These are phyloP conservation scores for Grigorovia jiainica DNA, from an alignment of 805 yeast genomes.

Conservation along the genomic window DNA sequence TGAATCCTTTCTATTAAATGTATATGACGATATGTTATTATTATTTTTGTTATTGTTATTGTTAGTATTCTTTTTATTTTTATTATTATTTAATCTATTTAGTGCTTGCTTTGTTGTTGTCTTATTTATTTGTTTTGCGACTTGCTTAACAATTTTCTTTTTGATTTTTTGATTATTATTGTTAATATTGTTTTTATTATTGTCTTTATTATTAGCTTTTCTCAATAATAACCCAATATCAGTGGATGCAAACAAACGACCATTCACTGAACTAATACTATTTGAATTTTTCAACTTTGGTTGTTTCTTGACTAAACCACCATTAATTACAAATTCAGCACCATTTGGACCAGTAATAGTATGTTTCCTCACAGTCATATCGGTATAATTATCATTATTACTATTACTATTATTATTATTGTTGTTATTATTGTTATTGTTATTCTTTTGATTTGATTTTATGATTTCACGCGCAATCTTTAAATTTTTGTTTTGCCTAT, in stretches of 20 bases:
- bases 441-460: neutral
- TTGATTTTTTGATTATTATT: neutral
- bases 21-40: neutral
- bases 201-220: constrained; percentile 5
- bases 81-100: neutral
- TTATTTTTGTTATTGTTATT: neutral
- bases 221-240: constrained; percentile 18
- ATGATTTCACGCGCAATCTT: neutral
- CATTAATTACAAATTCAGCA: too few relatives aligned
- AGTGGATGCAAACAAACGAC: constrained; percentile 18
- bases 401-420: too few relatives aligned
- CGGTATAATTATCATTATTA: neutral
- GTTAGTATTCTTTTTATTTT: neutral
- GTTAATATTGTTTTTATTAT: neutral
- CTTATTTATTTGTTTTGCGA: constrained; percentile 1
- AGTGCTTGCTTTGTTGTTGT: neutral
- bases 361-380: too few relatives aligned
- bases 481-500: neutral
- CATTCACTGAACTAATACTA: constrained; percentile 19
- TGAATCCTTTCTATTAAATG: neutral
- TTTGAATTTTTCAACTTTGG: neutral
- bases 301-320: too few relatives aligned
- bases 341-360: too few relatives aligned
- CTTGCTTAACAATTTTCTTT: neutral
- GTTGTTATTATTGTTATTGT: too few relatives aligned